phyloP scores from a whole-genome alignment of 1,139 yeast species.

The Citeromyces siamensis region DNA sequence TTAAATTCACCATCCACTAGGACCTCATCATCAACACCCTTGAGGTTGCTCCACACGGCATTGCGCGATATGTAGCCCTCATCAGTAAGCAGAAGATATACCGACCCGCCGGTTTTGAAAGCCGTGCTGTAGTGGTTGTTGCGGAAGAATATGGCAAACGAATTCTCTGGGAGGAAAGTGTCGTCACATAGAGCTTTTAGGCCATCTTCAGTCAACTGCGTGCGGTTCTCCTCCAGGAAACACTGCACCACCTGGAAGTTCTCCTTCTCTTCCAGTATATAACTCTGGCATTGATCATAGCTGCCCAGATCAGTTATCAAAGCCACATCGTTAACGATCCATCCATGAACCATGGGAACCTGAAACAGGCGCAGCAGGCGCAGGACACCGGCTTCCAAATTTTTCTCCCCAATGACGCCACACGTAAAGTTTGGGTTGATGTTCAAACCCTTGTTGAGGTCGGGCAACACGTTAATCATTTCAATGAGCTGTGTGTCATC shows the following conservation, averaged over 20 bases:
- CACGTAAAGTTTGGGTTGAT: conserved; percentile 57
- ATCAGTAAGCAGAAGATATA: conserved; percentile 63
- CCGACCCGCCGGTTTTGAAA: conserved; percentile 33
- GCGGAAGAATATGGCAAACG: conserved; percentile 61
- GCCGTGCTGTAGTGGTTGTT: conserved; percentile 79
- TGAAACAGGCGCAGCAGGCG: conserved; percentile 26
- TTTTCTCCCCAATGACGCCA: conserved; percentile 15
- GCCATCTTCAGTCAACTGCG: conserved; percentile 66
- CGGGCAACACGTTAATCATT: conserved; percentile 35
- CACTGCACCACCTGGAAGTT: conserved; percentile 10
- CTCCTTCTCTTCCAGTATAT: conserved; percentile 17
- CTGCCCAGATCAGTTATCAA: conserved; percentile 20
- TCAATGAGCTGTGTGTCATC: conserved; percentile 17
- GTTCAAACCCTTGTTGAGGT: conserved; percentile 57
- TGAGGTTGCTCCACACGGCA: conserved; percentile 69
- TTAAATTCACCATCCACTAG: conserved; percentile 53
- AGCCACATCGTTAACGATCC: conserved; percentile 22
- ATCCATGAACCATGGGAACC: conserved; percentile 35
- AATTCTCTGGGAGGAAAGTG: conserved; percentile 23
- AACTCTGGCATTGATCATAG: conserved; percentile 34
- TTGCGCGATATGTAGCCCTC: conserved; percentile 39
- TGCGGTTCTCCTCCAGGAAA: conserved; percentile 41
- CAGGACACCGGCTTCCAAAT: conserved; percentile 13
- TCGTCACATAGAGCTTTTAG: conserved; percentile 21
- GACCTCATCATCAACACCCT: conserved; percentile 47